Evolutionary conservation across 495 filamentous ascomycete genomes (phyloP), one percentile per base, ranked within the genome.

Genomic region (Aspergillus mulundensis): DNA sequence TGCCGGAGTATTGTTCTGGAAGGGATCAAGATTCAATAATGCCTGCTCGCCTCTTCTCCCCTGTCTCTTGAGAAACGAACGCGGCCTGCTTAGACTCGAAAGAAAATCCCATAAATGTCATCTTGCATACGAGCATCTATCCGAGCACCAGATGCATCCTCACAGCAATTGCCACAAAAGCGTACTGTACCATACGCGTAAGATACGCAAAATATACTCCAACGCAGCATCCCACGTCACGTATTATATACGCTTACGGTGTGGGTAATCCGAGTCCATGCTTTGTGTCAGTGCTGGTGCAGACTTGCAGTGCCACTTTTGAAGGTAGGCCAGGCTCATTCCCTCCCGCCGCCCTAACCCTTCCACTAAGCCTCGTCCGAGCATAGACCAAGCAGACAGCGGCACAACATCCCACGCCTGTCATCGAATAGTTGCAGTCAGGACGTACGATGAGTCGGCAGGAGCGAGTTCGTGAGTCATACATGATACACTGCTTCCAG

Each of bases 1-100:
- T 34, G 34, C 34, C 46, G 45, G 34, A 56, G 49, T 46, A 59
- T 50, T 58, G 34, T 46, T 53, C 54, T 38, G 34, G 48, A 50
- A 50, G 28, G 14, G 28, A 48, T 39, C 21, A 46, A 23, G 3
- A 14, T 36, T 42, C 12, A 36, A 36, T 30, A 30, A 5, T 36
- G 32, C 32, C 32, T 36, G 32, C 11, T 36, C 5, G 2, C 5
- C 7, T 3, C 12, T 11, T 36, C 8, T 10, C 32, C 12, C 12
- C 12, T 10, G 10, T 3, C 16, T 51, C 20, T 23, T 23, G 7
- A 36, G 21, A 41, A 23, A 3, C 4, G 5, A 15, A 36, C 12
- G 10, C 7, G 11, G 7, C 7, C 14, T 36, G 10, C 34, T 36
- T 36, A 36, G 14, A 14, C 6, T 6, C 5, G 10, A 44, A 46